A percentile compares a stretch with the other conserved stretches of the same genome.
phyloP scores from a whole-genome alignment of 257 asterid species.

The Scutellaria baicalensis region DNA sequence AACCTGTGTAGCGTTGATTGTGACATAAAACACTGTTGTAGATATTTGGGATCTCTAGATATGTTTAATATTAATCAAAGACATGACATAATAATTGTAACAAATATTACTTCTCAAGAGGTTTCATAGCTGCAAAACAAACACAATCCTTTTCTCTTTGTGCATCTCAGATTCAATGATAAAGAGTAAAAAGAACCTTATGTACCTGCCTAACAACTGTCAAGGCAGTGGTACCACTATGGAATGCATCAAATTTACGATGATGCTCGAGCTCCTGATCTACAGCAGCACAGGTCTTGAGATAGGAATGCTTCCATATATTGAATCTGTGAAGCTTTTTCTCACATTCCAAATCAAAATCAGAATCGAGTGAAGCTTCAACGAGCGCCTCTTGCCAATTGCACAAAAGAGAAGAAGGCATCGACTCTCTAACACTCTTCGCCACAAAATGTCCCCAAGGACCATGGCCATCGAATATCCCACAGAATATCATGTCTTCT shows the following conservation, averaged over 20 bases:
- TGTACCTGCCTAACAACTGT: constrained; percentile 84
- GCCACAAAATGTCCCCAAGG: constrained; percentile 97
- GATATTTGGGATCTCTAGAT: background rate
- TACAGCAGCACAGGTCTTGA: constrained; percentile 83
- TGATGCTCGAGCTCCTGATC: constrained; percentile 72
- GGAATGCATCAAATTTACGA: constrained; percentile 62
- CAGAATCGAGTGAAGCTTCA: constrained; percentile 54
- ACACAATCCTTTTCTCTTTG: background rate
- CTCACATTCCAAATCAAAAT: constrained; percentile 40
- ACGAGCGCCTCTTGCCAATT: constrained; percentile 73
- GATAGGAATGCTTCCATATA: constrained; percentile 76
- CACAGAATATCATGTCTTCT: constrained; percentile 89
- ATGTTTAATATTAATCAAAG: background rate
- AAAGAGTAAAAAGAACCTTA: background rate
- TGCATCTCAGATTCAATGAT: background rate
- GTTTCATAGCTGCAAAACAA: background rate
- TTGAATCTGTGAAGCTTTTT: constrained; percentile 49
- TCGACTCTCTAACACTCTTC: constrained; percentile 69
- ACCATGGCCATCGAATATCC: constrained; percentile 97
- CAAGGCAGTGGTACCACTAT: constrained; percentile 91
- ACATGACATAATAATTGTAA: background rate
- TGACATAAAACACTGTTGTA: background rate
- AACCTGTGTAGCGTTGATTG: background rate
- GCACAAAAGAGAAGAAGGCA: constrained; percentile 63
- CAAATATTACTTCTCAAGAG: background rate